Percentiles rank a stretch among this genome's conserved stretches.
phyloP scores from a whole-genome alignment of 805 yeast species.

The Spathaspora sp. region DNA sequence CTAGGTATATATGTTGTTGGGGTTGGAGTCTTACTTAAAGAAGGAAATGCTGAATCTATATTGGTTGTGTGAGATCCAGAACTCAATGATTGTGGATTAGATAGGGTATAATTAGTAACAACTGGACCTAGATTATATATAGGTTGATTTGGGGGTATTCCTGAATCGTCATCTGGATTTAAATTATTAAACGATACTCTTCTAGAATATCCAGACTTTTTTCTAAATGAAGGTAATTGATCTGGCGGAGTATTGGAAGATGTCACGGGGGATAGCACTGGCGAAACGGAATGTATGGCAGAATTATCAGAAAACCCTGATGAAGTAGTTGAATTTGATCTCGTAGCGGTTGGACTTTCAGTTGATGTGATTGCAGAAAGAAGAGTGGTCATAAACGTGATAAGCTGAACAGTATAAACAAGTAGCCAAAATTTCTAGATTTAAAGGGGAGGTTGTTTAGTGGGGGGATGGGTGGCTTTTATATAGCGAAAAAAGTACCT shows the following conservation, averaged over 20 bases:
- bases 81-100: constrained; percentile 1
- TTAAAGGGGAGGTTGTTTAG: background rate
- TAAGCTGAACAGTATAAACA: background rate
- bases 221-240: background rate
- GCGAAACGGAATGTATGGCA: background rate
- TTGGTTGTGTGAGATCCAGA: background rate
- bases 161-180: constrained; percentile 18
- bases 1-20: constrained; percentile 7
- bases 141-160: constrained; percentile 1
- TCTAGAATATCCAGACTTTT: constrained; percentile 15
- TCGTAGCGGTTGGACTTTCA: background rate
- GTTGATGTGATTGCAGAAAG: background rate
- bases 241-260: background rate
- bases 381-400: background rate
- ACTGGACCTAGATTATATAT: constrained; percentile 1
- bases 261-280: background rate
- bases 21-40: background rate
- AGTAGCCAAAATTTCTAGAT: background rate
- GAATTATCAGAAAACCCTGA: background rate
- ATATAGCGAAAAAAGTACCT: background rate
- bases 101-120: background rate
- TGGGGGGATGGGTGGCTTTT: background rate
- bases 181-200: constrained; percentile 45
- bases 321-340: background rate
- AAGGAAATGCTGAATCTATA: background rate